Evolutionary conservation across 257 asterid genomes (phyloP), one percentile per base, ranked within the genome.

Genomic region (Primulina huaijiensis): DNA sequence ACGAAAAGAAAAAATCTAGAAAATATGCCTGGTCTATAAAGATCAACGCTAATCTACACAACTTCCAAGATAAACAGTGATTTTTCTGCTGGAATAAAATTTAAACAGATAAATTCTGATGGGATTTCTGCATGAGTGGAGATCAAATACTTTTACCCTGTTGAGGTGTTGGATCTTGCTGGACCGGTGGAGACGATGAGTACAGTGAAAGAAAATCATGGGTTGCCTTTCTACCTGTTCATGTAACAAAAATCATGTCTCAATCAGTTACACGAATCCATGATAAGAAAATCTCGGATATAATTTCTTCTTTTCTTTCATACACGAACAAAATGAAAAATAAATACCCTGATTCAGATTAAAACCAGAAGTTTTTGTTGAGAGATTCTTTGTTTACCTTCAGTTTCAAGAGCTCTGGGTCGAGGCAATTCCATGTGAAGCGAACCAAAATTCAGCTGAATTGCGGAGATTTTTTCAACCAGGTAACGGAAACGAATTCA

Each of bases 121-220:
- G 52, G 73, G 53, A 58, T 20, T 8, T 34, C 52, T 67, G 82
- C 79, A 69, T 70, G 84, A 59, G 65, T 29, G 69, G 64, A 70
- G 73, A 64, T 62, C 35, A 62, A 58, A 62, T 64, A 68, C 17
- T 60, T 55, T 77, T 79, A 83, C 90, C 93, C 76, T 79, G 95
- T n/a, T 86, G 58, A 75, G 94, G 87, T 64, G 85, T 79, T 69
- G 97, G 94, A 88, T 93, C 97, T 85, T 88, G 97, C 53, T 86
- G 95, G 76, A 78, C 80, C 21, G 21, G 21, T 16, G 57, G 16
- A 57, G 95, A 69, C 46, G 94, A 79, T 56, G 97, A 79, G 75
- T 83, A 89, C 35, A 88, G 94, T 60, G 98, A 90, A 72, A 93
- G 95, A 86, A 93, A 93, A 82, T 93, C 98, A 79, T 87, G 97